These are phyloP conservation scores for Lotmaria passim DNA, from an alignment of 208 protist genomes.

Conservation along the genomic window DNA sequence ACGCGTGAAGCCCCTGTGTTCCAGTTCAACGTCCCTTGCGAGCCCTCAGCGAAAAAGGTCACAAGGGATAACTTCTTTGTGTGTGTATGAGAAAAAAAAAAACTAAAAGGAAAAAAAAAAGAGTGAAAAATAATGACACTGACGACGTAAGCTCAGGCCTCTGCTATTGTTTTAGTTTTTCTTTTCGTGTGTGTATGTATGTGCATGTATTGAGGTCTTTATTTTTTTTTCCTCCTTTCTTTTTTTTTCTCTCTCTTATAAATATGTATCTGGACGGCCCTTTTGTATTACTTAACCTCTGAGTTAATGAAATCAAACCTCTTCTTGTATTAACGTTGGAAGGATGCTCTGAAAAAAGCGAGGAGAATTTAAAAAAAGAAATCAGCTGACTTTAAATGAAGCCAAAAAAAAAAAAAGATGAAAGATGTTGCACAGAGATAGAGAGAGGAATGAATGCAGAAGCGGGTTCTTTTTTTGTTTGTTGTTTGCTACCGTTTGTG, in stretches of 20 bases:
- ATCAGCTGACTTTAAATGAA: constrained; percentile 1
- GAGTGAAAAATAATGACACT: neutral
- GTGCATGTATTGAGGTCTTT: neutral
- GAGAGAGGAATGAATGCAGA: constrained; percentile 1
- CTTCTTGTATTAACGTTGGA: neutral
- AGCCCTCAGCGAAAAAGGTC: no score
- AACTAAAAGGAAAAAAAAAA: neutral
- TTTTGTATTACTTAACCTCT: no score
- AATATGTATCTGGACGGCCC: no score
- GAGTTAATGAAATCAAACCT: neutral
- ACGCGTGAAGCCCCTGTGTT: no score
- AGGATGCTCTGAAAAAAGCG: constrained; percentile 34
- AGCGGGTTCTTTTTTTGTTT: no score
- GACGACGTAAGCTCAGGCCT: neutral
- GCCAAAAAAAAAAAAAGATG: neutral
- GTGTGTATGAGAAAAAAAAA: neutral
- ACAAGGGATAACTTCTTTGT: no score
- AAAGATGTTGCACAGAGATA: constrained; percentile 3
- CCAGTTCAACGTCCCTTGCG: no score
- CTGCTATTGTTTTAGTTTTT: neutral
- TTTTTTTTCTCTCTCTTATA: constrained; percentile 16
- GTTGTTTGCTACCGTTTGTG: no score
- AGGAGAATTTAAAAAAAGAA: neutral
- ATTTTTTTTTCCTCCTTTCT: constrained; percentile 20
- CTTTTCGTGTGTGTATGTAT: neutral